These are phyloP conservation scores for Pecoramyces ruminantium DNA, from an alignment of 192 early-diverging fungal species.

Conservation along the genomic window DNA sequence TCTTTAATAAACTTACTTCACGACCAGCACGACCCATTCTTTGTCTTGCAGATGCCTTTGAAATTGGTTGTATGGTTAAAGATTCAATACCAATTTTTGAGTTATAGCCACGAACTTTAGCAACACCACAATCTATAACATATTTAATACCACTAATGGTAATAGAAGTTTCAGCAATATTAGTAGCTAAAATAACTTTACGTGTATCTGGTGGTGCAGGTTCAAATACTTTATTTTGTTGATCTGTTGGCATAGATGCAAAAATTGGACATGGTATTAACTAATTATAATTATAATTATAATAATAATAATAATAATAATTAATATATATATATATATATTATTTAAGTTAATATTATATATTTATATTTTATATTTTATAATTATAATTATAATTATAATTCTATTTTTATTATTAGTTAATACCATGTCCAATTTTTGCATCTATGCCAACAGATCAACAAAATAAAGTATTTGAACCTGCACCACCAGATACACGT, in stretches of 20 bases:
- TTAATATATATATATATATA: conserved; percentile 1
- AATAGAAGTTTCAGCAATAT: conserved; percentile 96
- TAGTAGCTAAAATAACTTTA: conserved; percentile 89
- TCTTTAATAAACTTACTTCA: conserved; percentile 45
- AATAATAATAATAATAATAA: conserved; percentile 9
- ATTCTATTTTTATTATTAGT: conserved; percentile 9
- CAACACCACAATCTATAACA: conserved; percentile 85
- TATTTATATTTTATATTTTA: too few species aligned
- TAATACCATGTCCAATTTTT: conserved; percentile 79
- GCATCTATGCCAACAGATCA: conserved; percentile 76
- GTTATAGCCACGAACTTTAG: conserved; percentile 79
- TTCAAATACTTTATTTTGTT: conserved; percentile 81
- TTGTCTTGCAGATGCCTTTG: conserved; percentile 80
- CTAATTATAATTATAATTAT: too few species aligned
- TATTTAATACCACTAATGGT: conserved; percentile 88
- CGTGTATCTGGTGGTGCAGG: conserved; percentile 65
- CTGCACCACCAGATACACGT: conserved; percentile 62
- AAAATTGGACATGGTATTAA: conserved; percentile 78
- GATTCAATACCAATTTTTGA: conserved; percentile 76
- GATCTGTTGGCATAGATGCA: conserved; percentile 76
- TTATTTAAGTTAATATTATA: too few species aligned
- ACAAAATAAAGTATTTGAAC: conserved; percentile 79
- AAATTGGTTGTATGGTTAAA: conserved; percentile 70
- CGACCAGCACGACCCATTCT: conserved; percentile 89
- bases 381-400: not conserved